These are phyloP conservation scores for Eimeria falciformis DNA, from an alignment of 169 alveolate genomes.

Conservation along the genomic window DNA sequence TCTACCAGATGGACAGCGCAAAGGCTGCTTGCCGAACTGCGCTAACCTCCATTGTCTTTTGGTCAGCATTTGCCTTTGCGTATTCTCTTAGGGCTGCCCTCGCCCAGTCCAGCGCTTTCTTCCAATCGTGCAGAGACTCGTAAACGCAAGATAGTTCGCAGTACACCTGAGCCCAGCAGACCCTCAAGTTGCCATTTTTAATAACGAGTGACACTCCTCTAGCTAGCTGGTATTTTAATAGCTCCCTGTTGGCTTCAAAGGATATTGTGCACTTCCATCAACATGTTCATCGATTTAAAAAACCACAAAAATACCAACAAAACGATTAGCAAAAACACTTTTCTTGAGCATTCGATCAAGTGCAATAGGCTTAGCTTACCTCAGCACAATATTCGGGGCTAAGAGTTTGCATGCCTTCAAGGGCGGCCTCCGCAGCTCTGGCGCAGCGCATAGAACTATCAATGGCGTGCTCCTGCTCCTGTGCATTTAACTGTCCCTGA, in stretches of 20 bases:
- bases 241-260: too few species aligned
- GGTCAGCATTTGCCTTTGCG: not conserved
- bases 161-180: slow-evolving; percentile 7
- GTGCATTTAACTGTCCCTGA: not conserved
- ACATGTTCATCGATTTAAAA: too few species aligned
- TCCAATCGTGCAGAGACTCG: not conserved
- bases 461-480: not conserved
- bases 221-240: too few species aligned
- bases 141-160: not conserved
- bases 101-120: not conserved
- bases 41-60: not conserved
- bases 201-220: too few species aligned
- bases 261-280: too few species aligned
- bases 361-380: not conserved
- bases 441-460: not conserved
- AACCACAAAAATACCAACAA: not conserved
- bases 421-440: slow-evolving; percentile 11
- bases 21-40: too few species aligned
- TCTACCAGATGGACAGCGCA: too few species aligned
- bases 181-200: not conserved
- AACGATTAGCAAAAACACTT: not conserved
- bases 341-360: not conserved
- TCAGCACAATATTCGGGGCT: not conserved
- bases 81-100: not conserved
- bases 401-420: not conserved